phyloP scores from a whole-genome alignment of 1,139 yeast genomes.

The Zhuliangozyma parablackwelliae region DNA sequence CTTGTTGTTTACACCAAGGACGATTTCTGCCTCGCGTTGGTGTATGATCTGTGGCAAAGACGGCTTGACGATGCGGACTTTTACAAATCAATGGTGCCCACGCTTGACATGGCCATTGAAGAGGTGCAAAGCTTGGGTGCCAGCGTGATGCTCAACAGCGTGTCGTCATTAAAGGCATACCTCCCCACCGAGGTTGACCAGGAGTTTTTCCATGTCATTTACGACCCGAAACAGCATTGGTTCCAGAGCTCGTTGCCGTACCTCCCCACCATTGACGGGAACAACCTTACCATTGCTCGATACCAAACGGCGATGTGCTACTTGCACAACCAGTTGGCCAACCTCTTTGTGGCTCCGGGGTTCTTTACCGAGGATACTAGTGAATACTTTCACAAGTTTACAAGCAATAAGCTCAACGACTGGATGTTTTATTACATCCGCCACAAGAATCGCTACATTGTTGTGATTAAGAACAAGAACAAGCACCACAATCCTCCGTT shows the following conservation, averaged over 20 bases:
- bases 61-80: slow-evolving; percentile 21
- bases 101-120: slow-evolving; percentile 13
- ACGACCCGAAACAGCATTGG: slow-evolving; percentile 21
- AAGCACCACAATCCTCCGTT: slow-evolving; percentile 11
- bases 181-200: slow-evolving; percentile 20
- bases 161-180: slow-evolving; percentile 28
- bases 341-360: slow-evolving; percentile 22
- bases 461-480: slow-evolving; percentile 35
- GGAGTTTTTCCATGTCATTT: slow-evolving; percentile 38
- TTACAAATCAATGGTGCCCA: slow-evolving; percentile 21
- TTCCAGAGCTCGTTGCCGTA: slow-evolving; percentile 40
- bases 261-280: slow-evolving; percentile 18
- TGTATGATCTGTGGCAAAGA: slow-evolving; percentile 24
- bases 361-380: slow-evolving; percentile 19
- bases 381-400: slow-evolving; percentile 43
- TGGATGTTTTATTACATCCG: slow-evolving; percentile 44
- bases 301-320: slow-evolving; percentile 30
- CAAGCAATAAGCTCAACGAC: slow-evolving; percentile 33
- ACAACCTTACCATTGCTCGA: slow-evolving; percentile 1
- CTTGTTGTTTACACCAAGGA: slow-evolving; percentile 26
- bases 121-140: slow-evolving; percentile 19
- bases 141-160: slow-evolving; percentile 21
- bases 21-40: slow-evolving; percentile 21
- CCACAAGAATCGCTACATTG: slow-evolving; percentile 26
- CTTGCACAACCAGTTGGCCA: slow-evolving; percentile 38